These are phyloP conservation scores for Cystobasidium slooffiae DNA, from an alignment of 1,284 basidiomycete species.

Conservation along the genomic window DNA sequence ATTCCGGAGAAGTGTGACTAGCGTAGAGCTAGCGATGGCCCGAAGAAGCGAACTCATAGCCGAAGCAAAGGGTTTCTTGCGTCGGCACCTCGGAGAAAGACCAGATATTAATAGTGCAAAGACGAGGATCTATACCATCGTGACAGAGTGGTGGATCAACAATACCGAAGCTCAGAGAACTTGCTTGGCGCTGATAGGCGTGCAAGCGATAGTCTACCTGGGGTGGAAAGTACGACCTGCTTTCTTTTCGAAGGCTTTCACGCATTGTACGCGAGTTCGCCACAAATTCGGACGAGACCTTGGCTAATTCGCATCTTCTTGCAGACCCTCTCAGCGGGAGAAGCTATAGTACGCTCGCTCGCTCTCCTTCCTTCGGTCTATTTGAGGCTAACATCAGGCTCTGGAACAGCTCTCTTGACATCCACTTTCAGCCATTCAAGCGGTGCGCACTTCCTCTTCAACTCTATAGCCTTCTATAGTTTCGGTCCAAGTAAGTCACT, in stretches of 20 bases:
- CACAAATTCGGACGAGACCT: not conserved
- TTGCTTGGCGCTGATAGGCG: slow-evolving; percentile 29
- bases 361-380: not conserved
- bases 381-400: not conserved
- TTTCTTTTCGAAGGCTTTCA: slow-evolving; percentile 37
- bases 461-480: slow-evolving; percentile 42
- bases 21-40: slow-evolving; percentile 37
- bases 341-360: slow-evolving; percentile 33
- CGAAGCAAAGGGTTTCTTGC: slow-evolving; percentile 27
- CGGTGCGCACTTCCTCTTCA: slow-evolving; percentile 42
- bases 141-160: slow-evolving; percentile 43
- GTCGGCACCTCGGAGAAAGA: slow-evolving; percentile 13
- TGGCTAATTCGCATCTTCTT: not conserved
- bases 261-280: slow-evolving; percentile 22
- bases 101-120: slow-evolving; percentile 31
- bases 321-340: slow-evolving; percentile 33
- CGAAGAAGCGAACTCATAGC: slow-evolving; percentile 34
- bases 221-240: slow-evolving; percentile 34
- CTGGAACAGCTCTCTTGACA: slow-evolving; percentile 28
- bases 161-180: slow-evolving; percentile 41
- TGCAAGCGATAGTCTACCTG: slow-evolving; percentile 33
- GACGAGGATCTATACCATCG: slow-evolving; percentile 36
- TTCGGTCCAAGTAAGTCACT: slow-evolving; percentile 28
- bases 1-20: slow-evolving; percentile 13
- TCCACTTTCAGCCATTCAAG: slow-evolving; percentile 37